phyloP scores from a whole-genome alignment of 2,329 filamentous ascomycete genomes.

The Talaromyces verruculosus region DNA sequence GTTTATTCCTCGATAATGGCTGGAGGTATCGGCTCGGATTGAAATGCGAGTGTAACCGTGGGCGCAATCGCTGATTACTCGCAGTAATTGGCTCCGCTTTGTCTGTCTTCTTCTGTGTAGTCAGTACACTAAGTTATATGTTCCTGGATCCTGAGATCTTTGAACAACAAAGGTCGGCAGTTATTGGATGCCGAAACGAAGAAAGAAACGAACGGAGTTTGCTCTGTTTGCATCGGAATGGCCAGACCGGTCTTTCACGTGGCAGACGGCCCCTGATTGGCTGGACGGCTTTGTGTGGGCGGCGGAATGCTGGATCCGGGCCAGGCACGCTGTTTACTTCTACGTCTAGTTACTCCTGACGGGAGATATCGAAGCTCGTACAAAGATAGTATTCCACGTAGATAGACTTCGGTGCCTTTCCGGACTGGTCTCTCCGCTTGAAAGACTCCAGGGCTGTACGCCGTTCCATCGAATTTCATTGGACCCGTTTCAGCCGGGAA shows the following conservation, averaged over 20 bases:
- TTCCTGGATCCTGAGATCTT: background rate
- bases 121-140: background rate
- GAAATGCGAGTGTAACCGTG: background rate
- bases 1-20: background rate
- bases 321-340: background rate
- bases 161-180: background rate
- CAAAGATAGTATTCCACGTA: background rate
- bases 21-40: background rate
- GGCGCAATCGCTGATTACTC: background rate
- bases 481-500: conserved; percentile 4
- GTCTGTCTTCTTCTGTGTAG: background rate
- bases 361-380: background rate
- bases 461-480: background rate
- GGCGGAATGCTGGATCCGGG: conserved; percentile 3
- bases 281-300: background rate
- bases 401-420: background rate
- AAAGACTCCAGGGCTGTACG: background rate
- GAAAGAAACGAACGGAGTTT: background rate
- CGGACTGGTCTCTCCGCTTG: background rate
- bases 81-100: background rate
- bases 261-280: background rate
- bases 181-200: background rate
- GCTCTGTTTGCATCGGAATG: background rate
- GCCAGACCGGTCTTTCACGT: conserved; percentile 11
- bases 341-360: no score